Base-by-base conservation (phyloP, 2,329 filamentous ascomycete genomes). In the Grosmannia huntii region DNA sequence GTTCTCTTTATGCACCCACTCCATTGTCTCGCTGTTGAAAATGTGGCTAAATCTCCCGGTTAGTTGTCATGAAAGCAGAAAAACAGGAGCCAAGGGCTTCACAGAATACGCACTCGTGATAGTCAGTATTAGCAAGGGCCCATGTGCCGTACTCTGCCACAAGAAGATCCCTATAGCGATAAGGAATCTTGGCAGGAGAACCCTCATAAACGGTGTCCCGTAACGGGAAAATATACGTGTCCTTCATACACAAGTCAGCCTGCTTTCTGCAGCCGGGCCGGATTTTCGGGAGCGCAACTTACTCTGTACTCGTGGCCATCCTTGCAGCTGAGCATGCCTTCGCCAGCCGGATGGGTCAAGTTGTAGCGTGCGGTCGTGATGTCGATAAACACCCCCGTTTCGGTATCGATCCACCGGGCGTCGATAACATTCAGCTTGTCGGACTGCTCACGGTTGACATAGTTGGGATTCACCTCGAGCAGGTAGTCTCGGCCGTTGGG, bases 121-220 rank as follows among this genome's bases (percentile, higher is more conserved):
- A 84, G 4, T 79, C 69, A 0, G 73, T 82, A 21, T 74, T 69
- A 0, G 70, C 73, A 59, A 86, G 65, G 0, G 82, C 75, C 51
- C 71, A 74, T 53, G 74, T 66, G 4, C 77, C 71, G 62, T 86
- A 86, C 65, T 86, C 82, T 11, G 79, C 73, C 23, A 72, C 71
- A 1, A 86, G 70, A 54, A 86, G 75, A 53, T 81, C 78, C 60
- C 78, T 75, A 65, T 83, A 86, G 9, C 74, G 71, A 64, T 77
- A 83, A 0, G 87, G 87, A 27, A 90, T 83, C 69, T 83, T 83
- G 52, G 79, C 85, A 0, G 77, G 72, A 0, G 83, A 77, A 0
- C 83, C 84, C 65, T 90, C 86, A 59, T 87, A 90, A 1, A 74
- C 77, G 1, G 83, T 87, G 60, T 83, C 78, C n/a, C 83, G 75